A percentile compares a stretch with the other conserved stretches of the same genome.
phyloP scores from a whole-genome alignment of 768 basidiomycete species.

The Leccinellum rugosiceps region DNA sequence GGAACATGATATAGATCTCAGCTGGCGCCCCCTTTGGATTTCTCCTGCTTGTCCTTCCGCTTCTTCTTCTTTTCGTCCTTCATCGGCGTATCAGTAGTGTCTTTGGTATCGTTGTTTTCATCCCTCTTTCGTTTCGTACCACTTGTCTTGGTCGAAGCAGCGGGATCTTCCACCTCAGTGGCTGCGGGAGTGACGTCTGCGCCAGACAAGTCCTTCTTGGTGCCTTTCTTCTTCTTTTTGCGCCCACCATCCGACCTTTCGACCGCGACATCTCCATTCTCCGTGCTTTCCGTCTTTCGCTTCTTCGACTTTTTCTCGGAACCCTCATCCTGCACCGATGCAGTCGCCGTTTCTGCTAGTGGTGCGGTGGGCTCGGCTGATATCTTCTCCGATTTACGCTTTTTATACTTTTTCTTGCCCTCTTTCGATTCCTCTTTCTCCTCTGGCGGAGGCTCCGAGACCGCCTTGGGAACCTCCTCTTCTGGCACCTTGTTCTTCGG shows the following conservation, averaged over 20 bases:
- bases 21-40: not conserved
- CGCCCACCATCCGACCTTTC: conserved; percentile 2
- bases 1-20: not conserved
- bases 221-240: conserved; percentile 28
- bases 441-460: not conserved
- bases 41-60: conserved; percentile 21
- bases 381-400: conserved; percentile 12
- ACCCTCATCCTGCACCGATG: conserved; percentile 4
- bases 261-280: conserved; percentile 7
- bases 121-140: conserved; percentile 28
- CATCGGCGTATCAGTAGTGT: conserved; percentile 9
- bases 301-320: conserved; percentile 31
- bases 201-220: conserved; percentile 10
- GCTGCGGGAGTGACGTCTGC: conserved; percentile 1
- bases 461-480: not conserved
- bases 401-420: conserved; percentile 19
- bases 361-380: conserved; percentile 18
- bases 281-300: conserved; percentile 27
- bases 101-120: conserved; percentile 6
- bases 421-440: conserved; percentile 1
- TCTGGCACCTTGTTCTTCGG: not conserved
- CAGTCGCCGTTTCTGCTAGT: conserved; percentile 8
- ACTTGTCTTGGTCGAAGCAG: conserved; percentile 3
- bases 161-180: conserved; percentile 14
- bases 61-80: conserved; percentile 31